These are phyloP conservation scores for Allium cepa DNA, from an alignment of 106 monocot species.

Conservation along the genomic window DNA sequence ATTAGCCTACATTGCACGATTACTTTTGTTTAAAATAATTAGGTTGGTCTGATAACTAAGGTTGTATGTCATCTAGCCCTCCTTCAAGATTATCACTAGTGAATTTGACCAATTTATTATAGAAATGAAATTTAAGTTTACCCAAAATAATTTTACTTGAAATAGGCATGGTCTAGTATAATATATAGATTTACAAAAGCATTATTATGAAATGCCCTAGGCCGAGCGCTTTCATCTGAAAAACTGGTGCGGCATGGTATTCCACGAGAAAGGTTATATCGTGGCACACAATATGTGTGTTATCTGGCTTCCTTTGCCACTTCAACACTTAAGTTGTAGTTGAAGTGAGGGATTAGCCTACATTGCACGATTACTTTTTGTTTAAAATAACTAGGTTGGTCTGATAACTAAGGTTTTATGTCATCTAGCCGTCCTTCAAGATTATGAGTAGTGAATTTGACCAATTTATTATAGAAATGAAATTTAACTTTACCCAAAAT, in stretches of 20 bases:
- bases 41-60: neutral
- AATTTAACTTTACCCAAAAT: neutral
- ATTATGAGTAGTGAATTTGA: neutral
- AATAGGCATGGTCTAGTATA: neutral
- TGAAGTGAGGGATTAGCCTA: conserved; percentile 6
- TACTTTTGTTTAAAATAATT: neutral
- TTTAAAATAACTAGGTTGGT: neutral
- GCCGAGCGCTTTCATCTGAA: too few species aligned
- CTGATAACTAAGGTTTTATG: neutral
- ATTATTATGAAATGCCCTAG: too few species aligned
- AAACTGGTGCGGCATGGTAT: too few species aligned
- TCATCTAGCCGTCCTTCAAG: neutral
- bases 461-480: neutral
- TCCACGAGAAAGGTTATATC: too few species aligned
- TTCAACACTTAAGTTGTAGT: conserved; percentile 12
- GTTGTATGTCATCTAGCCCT: neutral
- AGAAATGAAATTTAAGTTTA: neutral
- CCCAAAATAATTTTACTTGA: neutral
- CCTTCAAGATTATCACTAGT: neutral
- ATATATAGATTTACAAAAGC: too few species aligned
- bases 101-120: neutral
- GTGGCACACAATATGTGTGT: too few species aligned
- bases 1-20: conserved; percentile 7
- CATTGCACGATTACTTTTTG: neutral
- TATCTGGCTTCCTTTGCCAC: conserved; percentile 20